Conservation (phyloP, 140 eudicot genomes). For the Senecio squalidus region DNA sequence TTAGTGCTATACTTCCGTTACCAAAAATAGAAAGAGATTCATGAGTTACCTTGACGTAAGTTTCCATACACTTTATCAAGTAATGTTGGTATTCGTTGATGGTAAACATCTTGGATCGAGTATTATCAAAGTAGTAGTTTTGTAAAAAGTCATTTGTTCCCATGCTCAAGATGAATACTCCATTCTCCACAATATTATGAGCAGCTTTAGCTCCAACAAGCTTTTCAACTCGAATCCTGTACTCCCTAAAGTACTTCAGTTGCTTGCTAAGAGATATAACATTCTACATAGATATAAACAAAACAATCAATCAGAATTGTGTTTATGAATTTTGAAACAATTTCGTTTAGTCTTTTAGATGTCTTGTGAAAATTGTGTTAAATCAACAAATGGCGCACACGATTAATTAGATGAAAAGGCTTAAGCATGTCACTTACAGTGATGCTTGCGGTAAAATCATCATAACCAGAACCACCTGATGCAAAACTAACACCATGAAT, state of each 20-base stretch:
- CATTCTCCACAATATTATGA: slow-evolving; percentile 26
- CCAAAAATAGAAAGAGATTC: too few species aligned
- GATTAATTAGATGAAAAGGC: too few species aligned
- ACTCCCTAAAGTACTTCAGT: slow-evolving; percentile 43
- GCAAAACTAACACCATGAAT: slow-evolving; percentile 58
- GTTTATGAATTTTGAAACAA: too few species aligned
- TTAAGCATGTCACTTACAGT: slow-evolving; percentile 29
- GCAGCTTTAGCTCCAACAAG: slow-evolving; percentile 35
- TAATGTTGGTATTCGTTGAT: slow-evolving; percentile 42
- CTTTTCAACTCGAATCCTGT: slow-evolving; percentile 32
- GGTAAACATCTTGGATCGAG: slow-evolving; percentile 39
- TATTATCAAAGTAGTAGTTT: slow-evolving; percentile 41
- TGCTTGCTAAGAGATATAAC: slow-evolving; percentile 42
- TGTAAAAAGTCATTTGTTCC: slow-evolving; percentile 63
- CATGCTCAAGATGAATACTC: slow-evolving; percentile 41
- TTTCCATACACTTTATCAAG: slow-evolving; percentile 37
- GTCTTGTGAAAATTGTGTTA: background rate
- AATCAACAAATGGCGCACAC: too few species aligned
- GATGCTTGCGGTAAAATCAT: slow-evolving; percentile 48
- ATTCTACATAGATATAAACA: slow-evolving; percentile 20
- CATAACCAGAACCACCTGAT: slow-evolving; percentile 57
- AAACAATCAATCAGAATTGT: background rate
- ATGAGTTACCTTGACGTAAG: slow-evolving; percentile 47
- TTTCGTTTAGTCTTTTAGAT: too few species aligned
- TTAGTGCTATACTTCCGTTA: too few species aligned